Conservation (phyloP, 2,329 filamentous ascomycete genomes). For the Hysterium pulicare region DNA sequence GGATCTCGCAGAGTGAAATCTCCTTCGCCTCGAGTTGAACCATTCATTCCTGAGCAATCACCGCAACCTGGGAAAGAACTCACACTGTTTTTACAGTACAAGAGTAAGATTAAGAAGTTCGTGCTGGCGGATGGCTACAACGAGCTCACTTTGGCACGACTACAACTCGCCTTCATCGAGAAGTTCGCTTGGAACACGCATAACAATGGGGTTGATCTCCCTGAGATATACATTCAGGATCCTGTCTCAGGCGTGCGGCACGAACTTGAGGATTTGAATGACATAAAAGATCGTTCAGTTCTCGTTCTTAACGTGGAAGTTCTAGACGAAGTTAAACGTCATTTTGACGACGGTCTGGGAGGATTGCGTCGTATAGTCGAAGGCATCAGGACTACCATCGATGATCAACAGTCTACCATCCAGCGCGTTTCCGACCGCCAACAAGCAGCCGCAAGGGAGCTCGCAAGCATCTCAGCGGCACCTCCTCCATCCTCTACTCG, state of each 20-base stretch:
- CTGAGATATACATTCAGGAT: constrained; percentile 97
- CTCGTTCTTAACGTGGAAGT: constrained; percentile 92
- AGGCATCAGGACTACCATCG: constrained; percentile 76
- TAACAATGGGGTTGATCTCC: constrained; percentile 84
- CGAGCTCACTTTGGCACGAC: constrained; percentile 78
- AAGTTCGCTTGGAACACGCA: constrained; percentile 99
- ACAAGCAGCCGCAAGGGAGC: constrained; percentile 82
- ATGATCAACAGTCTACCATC: constrained; percentile 77
- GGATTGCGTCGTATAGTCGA: constrained; percentile 80
- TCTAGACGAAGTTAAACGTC: constrained; percentile 91
- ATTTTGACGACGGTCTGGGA: constrained; percentile 88
- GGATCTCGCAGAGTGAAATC: constrained; percentile 33
- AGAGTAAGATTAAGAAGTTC: constrained; percentile 95
- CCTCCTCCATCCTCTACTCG: constrained; percentile 32
- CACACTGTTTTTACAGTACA: constrained; percentile 93
- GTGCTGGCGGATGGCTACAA: constrained; percentile 79
- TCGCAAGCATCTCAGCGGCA: constrained; percentile 63
- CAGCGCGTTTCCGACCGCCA: constrained; percentile 88
- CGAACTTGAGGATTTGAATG: constrained; percentile 86
- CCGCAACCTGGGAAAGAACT: constrained; percentile 80
- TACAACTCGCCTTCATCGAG: constrained; percentile 96
- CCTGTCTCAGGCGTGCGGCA: constrained; percentile 93
- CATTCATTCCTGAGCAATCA: constrained; percentile 53
- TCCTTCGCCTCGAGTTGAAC: constrained; percentile 40
- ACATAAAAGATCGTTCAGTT: constrained; percentile 92